Evolutionary conservation across 768 basidiomycete genomes (phyloP).

Genomic region (Suillus hirtellus): DNA sequence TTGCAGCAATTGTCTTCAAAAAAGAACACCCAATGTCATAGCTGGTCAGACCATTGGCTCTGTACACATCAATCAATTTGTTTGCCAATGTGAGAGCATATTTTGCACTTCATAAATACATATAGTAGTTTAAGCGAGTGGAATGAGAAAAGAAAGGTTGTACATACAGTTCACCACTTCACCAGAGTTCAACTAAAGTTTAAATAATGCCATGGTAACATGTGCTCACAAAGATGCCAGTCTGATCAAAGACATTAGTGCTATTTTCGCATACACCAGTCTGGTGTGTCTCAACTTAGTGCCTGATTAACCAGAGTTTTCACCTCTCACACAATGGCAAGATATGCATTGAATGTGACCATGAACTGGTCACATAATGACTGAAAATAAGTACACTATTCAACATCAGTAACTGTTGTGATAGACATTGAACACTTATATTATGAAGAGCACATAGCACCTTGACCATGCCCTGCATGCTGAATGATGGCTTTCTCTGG

Average conservation of each 20-base stretch:
- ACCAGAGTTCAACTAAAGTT: constrained; percentile 26
- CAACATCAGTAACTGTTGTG: too few relatives aligned
- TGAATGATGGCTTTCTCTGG: too few relatives aligned
- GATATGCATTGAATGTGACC: constrained; percentile 32
- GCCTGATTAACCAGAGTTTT: constrained; percentile 20
- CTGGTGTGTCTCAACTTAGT: constrained; percentile 27
- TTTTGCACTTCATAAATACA: constrained; percentile 2
- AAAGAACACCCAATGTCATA: constrained; percentile 35
- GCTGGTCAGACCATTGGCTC: constrained; percentile 13
- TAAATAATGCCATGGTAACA: constrained; percentile 37
- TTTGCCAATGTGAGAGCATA: constrained; percentile 18
- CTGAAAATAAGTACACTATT: too few relatives aligned
- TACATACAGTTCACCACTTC: constrained; percentile 39
- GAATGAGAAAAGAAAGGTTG: neutral
- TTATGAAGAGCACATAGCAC: too few relatives aligned
- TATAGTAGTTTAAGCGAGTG: neutral
- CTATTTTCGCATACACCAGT: constrained; percentile 33
- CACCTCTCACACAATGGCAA: constrained; percentile 26
- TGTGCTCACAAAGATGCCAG: constrained; percentile 37
- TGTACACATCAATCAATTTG: constrained; percentile 25
- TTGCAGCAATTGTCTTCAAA: constrained; percentile 15
- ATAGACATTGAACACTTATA: too few relatives aligned
- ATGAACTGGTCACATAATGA: too few relatives aligned
- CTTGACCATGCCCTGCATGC: too few relatives aligned
- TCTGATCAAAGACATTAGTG: constrained; percentile 36